Percentiles rank a stretch among this genome's conserved stretches.
These are phyloP conservation scores for Antrodiella citrinella DNA, from an alignment of 768 basidiomycete genomes.

Conservation along the genomic window DNA sequence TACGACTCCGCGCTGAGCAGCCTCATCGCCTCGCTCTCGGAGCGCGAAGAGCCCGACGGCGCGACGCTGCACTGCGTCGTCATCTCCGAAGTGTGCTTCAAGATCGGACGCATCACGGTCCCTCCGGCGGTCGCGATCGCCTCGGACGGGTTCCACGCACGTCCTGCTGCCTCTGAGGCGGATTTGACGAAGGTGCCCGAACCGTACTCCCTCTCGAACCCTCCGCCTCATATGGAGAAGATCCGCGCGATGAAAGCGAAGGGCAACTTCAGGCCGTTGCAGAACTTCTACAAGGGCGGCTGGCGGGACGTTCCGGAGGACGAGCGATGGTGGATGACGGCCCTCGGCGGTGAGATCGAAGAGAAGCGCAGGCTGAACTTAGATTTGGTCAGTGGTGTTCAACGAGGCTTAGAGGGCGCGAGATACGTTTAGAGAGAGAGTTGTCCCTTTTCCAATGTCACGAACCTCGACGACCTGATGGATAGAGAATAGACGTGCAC, in stretches of 20 bases:
- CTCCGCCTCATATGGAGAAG: conserved; percentile 40
- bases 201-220: conserved; percentile 31
- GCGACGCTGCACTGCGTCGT: conserved; percentile 53
- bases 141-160: conserved; percentile 43
- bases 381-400: conserved; percentile 19
- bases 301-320: conserved; percentile 54
- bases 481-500: no score
- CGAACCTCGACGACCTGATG: no score
- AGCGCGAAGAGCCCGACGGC: conserved; percentile 41
- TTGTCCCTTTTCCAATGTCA: no score
- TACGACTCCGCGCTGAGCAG: conserved; percentile 6
- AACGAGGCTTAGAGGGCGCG: conserved; percentile 25
- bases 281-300: conserved; percentile 42
- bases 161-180: conserved; percentile 10
- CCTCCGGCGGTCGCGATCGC: conserved; percentile 60
- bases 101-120: conserved; percentile 62
- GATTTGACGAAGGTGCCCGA: neutral
- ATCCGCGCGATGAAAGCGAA: conserved; percentile 14
- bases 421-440: conserved; percentile 3
- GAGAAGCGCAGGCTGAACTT: conserved; percentile 20
- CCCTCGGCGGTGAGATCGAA: conserved; percentile 34
- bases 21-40: conserved; percentile 6
- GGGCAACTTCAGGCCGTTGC: conserved; percentile 27
- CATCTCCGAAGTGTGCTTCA: conserved; percentile 61
- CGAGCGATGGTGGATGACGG: conserved; percentile 64